Conservation (phyloP, 805 yeast species). For the Starmerella gropengiesseri region DNA sequence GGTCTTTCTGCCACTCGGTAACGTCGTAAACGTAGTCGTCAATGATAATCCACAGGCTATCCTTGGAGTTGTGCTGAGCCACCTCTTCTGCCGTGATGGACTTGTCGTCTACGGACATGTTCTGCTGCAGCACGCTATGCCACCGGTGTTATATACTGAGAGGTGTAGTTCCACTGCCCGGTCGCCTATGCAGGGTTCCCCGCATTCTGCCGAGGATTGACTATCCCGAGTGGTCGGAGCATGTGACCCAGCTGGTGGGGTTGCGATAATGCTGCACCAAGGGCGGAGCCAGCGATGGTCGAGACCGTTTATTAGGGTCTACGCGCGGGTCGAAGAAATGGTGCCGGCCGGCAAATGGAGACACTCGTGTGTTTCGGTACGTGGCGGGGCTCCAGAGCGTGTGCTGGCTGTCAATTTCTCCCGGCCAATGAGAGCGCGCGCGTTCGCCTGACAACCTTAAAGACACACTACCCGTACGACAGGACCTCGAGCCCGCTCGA, state of each 20-base stretch:
- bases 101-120: conserved; percentile 15
- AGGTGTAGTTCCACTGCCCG: too few relatives aligned
- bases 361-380: too few relatives aligned
- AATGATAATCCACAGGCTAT: conserved; percentile 75
- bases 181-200: conserved; percentile 5
- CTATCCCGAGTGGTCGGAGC: background rate
- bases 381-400: too few relatives aligned
- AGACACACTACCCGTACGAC: background rate
- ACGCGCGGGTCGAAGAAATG: too few relatives aligned
- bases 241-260: conserved; percentile 5
- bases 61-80: conserved; percentile 58
- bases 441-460: background rate
- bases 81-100: conserved; percentile 38
- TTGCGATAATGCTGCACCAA: conserved; percentile 5
- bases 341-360: too few relatives aligned
- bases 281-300: too few relatives aligned
- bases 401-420: too few relatives aligned
- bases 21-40: conserved; percentile 73
- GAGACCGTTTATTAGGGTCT: too few relatives aligned
- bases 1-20: conserved; percentile 57
- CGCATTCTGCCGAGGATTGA: conserved; percentile 8
- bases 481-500: background rate
- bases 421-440: background rate
- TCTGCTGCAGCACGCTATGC: background rate
- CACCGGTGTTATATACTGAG: too few relatives aligned